phyloP scores from a whole-genome alignment of 2,329 filamentous ascomycete genomes.

The Diaporthe ilicicola region DNA sequence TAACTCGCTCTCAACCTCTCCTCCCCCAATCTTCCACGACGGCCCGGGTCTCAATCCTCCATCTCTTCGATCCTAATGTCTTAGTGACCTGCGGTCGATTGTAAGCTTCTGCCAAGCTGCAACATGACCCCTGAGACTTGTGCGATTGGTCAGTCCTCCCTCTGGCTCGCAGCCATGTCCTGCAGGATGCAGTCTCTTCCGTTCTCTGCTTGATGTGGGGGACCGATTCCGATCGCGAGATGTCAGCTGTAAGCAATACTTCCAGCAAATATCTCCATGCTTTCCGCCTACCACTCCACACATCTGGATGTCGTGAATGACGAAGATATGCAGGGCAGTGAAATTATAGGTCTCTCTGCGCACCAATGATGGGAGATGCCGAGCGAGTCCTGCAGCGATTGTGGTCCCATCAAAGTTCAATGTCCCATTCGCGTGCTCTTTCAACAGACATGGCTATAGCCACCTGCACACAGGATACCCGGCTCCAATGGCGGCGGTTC shows the following conservation, averaged over 20 bases:
- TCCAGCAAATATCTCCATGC: neutral
- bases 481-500: neutral
- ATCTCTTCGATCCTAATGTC: too few relatives aligned
- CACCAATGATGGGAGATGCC: neutral
- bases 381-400: neutral
- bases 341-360: neutral
- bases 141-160: neutral
- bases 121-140: neutral
- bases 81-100: neutral
- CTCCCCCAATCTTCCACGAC: neutral
- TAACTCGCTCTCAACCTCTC: neutral
- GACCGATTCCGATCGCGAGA: conserved; percentile 11
- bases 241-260: conserved; percentile 1
- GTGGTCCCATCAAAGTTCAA: neutral
- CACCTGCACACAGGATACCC: neutral
- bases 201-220: neutral
- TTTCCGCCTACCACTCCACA: neutral
- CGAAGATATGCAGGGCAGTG: neutral
- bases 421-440: neutral
- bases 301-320: neutral
- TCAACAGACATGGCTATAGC: neutral
- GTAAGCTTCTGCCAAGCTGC: too few relatives aligned
- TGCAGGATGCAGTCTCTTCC: neutral
- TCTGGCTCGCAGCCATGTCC: neutral
- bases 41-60: neutral